Conservation (phyloP, 2,329 filamentous ascomycete genomes). For the Ophiostoma perfectum region DNA sequence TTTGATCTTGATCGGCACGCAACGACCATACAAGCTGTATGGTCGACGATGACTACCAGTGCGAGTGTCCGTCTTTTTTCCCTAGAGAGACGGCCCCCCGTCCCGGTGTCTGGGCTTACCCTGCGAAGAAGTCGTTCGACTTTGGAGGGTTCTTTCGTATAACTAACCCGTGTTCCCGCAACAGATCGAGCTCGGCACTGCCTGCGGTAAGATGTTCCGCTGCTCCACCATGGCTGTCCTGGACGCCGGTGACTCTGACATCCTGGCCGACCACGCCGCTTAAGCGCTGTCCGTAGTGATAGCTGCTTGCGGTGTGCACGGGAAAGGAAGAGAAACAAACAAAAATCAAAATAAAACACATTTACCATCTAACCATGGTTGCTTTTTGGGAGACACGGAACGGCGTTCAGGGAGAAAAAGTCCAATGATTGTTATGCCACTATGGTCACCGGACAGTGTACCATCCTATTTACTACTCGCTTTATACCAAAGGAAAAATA, state of each 20-base stretch:
- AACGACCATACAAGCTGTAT: not conserved
- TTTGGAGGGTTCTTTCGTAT: constrained; percentile 72
- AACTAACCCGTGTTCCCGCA: constrained; percentile 50
- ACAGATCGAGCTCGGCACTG: constrained; percentile 96
- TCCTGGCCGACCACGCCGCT: constrained; percentile 71
- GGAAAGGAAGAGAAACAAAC: not conserved
- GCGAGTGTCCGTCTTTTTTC: not conserved
- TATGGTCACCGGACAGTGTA: constrained; percentile 19
- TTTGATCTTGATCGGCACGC: not conserved
- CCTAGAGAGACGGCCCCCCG: not conserved
- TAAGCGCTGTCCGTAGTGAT: constrained; percentile 37
- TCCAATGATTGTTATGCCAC: constrained; percentile 21
- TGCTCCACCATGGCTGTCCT: constrained; percentile 96
- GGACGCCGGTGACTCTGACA: constrained; percentile 97
- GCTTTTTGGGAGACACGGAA: constrained; percentile 27
- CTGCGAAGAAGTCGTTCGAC: constrained; percentile 87
- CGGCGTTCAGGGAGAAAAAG: constrained; percentile 39
- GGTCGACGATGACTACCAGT: not conserved
- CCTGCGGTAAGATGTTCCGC: constrained; percentile 96
- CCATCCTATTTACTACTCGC: constrained; percentile 13
- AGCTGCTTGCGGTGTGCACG: not conserved
- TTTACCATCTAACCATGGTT: constrained; percentile 13
- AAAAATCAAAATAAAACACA: constrained; percentile 14
- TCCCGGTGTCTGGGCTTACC: constrained; percentile 47
- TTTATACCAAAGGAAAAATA: constrained; percentile 22